Percentiles rank a stretch among this genome's conserved stretches.
phyloP scores from a whole-genome alignment of 176 grass and related monocot genomes.

The Carex parvula region DNA sequence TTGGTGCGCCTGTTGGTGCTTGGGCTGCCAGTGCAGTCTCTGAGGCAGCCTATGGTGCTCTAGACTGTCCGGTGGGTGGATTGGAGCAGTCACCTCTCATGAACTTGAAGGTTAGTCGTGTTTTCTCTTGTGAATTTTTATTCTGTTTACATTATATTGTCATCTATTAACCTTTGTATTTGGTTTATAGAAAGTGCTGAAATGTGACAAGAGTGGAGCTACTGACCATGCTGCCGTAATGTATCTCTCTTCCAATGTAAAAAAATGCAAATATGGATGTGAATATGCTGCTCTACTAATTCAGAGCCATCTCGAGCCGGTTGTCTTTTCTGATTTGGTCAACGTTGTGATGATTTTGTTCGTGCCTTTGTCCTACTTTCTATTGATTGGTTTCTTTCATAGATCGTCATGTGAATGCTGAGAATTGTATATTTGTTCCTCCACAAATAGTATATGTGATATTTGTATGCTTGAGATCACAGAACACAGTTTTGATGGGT shows the following conservation, averaged over 20 bases:
- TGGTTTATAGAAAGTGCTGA: conserved; percentile 63
- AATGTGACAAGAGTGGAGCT: conserved; percentile 62
- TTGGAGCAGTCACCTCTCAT: conserved; percentile 73
- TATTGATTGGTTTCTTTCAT: neutral
- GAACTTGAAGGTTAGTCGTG: conserved; percentile 66
- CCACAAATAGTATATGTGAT: neutral
- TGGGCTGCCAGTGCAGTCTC: conserved; percentile 86
- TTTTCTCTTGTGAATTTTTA: conserved; percentile 22
- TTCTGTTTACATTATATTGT: conserved; percentile 2
- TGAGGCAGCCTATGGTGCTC: conserved; percentile 93
- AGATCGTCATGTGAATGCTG: neutral
- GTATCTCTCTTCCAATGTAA: conserved; percentile 55
- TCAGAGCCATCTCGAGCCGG: conserved; percentile 70
- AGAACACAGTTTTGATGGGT: neutral
- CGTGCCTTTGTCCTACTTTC: conserved; percentile 35
- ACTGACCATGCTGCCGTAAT: conserved; percentile 50
- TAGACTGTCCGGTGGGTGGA: conserved; percentile 69
- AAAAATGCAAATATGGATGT: conserved; percentile 73
- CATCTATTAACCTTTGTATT: conserved; percentile 24
- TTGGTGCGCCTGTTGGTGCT: conserved; percentile 78
- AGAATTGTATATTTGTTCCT: neutral
- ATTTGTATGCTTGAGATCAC: neutral
- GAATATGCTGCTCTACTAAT: conserved; percentile 84
- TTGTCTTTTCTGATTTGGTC: conserved; percentile 82
- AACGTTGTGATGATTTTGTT: conserved; percentile 64